Evolutionary conservation across 176 grass and related monocot genomes (phyloP), one percentile per base, ranked within the genome.

Genomic region (Poa pratensis): DNA sequence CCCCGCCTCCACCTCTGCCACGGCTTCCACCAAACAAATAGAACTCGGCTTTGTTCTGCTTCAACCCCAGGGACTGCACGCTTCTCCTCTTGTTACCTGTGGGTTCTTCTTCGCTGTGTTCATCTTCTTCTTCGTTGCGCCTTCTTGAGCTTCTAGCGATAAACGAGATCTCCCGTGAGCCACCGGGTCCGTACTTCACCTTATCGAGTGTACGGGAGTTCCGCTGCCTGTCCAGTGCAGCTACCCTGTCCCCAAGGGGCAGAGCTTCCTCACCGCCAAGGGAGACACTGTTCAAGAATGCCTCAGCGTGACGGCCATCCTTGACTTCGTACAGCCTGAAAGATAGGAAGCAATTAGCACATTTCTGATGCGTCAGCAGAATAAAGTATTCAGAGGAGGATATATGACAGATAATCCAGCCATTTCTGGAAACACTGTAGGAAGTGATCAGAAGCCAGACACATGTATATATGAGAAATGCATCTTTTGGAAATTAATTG

Each of bases 281-380:
- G 52, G 93, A 98, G 22, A 39, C 69, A 7, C 82, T 89, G 19
- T 84, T 89, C 84, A 88, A 79, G 79, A 95, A 98, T 55, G 96
- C 96, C 68, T 98, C 96, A 0, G 96, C 93, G 30, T 94, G 93
- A 11, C 90, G 90, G 34, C 92, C 93, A 81, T 95, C 96, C 81
- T 95, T 95, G 46, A 98, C 79, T 88, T 98, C 96, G 22, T 94
- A 98, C 43, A 98, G 86, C 87, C 95, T 95, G 87, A 74, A 85
- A 90, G 6, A 65, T 51, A 71, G 14, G 67, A 45, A 63, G 3
- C 27, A 71, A 20, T 81, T 51, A 88, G 76, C 70, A 78, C 43
- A 76, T 68, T 68, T 51, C 40, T 46, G 11, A 83, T 55, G 76
- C 58, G 63, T 32, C 3, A 80, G 11, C 22, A 12, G 22, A 76